Conservation (phyloP, 2,329 filamentous ascomycete species). For the Fusarium transvaalense region DNA sequence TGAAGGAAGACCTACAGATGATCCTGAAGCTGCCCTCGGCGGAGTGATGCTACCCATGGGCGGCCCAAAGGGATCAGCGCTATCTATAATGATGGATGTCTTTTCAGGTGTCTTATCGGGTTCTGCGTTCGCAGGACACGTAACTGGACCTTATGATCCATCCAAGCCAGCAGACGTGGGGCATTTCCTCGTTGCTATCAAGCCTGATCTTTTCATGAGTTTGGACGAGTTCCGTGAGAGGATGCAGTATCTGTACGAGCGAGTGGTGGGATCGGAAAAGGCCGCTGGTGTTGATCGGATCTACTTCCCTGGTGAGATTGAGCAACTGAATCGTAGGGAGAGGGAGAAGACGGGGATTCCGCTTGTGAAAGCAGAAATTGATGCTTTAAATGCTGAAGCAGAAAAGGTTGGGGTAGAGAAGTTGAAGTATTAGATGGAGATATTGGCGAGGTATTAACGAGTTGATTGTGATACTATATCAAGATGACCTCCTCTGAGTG, state of each 20-base stretch:
- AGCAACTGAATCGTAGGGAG: slow-evolving; percentile 66
- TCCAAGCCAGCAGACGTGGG: slow-evolving; percentile 77
- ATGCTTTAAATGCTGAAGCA: slow-evolving; percentile 67
- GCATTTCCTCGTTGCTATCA: slow-evolving; percentile 79
- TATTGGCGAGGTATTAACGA: too few species aligned
- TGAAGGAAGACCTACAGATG: slow-evolving; percentile 76
- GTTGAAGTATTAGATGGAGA: slow-evolving; percentile 12
- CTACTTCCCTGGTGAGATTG: slow-evolving; percentile 73
- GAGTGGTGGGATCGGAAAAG: slow-evolving; percentile 66
- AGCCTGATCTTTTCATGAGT: slow-evolving; percentile 80
- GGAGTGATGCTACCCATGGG: slow-evolving; percentile 91
- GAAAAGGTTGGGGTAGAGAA: slow-evolving; percentile 55
- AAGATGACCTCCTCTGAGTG: too few species aligned
- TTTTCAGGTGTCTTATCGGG: slow-evolving; percentile 85
- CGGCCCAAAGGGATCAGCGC: slow-evolving; percentile 81
- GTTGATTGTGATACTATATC: too few species aligned
- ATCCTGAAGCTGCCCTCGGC: slow-evolving; percentile 76
- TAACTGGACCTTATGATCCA: slow-evolving; percentile 81
- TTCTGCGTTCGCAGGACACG: slow-evolving; percentile 81
- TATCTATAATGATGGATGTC: slow-evolving; percentile 90
- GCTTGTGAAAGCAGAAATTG: slow-evolving; percentile 67
- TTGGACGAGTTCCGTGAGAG: slow-evolving; percentile 76
- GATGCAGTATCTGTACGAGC: slow-evolving; percentile 67
- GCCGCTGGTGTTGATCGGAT: slow-evolving; percentile 68
- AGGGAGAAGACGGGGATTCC: slow-evolving; percentile 69